phyloP scores from a whole-genome alignment of 1,284 basidiomycete species.

The Ceratobasidium sp. region DNA sequence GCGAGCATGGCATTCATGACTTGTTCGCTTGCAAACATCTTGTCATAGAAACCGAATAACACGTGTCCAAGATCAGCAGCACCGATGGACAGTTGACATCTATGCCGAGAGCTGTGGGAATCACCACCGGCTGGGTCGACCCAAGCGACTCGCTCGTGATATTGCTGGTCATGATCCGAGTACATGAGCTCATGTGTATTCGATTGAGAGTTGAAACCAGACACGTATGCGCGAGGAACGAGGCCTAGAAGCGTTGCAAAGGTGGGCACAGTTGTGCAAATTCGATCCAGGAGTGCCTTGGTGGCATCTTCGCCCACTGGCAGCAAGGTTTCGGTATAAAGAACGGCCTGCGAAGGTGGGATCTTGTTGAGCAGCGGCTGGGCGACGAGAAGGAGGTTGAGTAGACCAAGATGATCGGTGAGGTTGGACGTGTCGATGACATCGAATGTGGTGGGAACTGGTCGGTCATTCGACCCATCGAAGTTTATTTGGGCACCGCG shows the following conservation, averaged over 20 bases:
- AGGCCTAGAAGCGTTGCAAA: not conserved
- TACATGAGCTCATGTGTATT: constrained; percentile 6
- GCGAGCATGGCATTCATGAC: not conserved
- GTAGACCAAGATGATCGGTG: constrained; percentile 8
- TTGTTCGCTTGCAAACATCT: constrained; percentile 14
- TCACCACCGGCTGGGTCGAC: constrained; percentile 13
- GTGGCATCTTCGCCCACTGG: not conserved
- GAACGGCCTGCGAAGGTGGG: constrained; percentile 6
- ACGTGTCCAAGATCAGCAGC: not conserved
- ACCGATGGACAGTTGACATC: not conserved
- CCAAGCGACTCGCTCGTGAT: constrained; percentile 17
- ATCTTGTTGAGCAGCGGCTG: constrained; percentile 1
- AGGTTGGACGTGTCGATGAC: constrained; percentile 35
- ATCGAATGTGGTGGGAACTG: constrained; percentile 1
- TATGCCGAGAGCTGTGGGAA: not conserved
- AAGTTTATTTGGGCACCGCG: not conserved
- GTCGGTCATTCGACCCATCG: not conserved
- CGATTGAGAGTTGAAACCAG: not conserved
- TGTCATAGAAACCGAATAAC: constrained; percentile 1
- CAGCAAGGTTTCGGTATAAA: constrained; percentile 9
- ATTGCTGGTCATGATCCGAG: not conserved
- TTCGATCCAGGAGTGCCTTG: not conserved
- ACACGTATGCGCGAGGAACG: constrained; percentile 5
- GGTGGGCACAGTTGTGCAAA: constrained; percentile 10
- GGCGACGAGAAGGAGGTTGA: constrained; percentile 7